A percentile compares a stretch with the other conserved stretches of the same genome.
phyloP scores from a whole-genome alignment of 371 early-diverging fungal species.

The Entomophthora muscae region DNA sequence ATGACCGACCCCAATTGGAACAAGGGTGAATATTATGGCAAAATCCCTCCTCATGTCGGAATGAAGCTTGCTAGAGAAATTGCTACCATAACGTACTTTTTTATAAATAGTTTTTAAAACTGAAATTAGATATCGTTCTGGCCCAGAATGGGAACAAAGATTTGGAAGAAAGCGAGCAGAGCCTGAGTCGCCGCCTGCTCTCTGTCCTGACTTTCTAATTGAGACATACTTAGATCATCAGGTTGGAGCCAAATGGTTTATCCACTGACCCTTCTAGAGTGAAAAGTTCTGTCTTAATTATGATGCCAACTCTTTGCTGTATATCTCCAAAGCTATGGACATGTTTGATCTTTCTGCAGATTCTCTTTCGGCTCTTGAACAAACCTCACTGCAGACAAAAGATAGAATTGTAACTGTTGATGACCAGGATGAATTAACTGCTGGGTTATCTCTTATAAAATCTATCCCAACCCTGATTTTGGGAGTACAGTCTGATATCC shows the following conservation, averaged over 20 bases:
- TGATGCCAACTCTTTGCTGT: constrained; percentile 84
- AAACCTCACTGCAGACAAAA: constrained; percentile 12
- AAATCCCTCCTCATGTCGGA: constrained; percentile 80
- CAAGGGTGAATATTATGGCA: constrained; percentile 78
- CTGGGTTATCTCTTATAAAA: constrained; percentile 32
- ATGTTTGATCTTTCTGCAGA: constrained; percentile 79
- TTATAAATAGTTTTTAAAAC: constrained; percentile 21
- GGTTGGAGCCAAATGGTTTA: constrained; percentile 8
- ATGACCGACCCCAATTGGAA: constrained; percentile 93
- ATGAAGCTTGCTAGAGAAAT: constrained; percentile 90
- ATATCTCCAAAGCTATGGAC: constrained; percentile 94
- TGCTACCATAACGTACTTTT: constrained; percentile 44
- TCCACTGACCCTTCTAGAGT: constrained; percentile 20
- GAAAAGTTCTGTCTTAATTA: constrained; percentile 82
- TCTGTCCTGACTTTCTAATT: constrained; percentile 86
- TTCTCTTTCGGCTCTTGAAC: constrained; percentile 23
- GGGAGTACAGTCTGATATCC: constrained; percentile 85
- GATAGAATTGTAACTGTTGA: not conserved
- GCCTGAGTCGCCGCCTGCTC: constrained; percentile 47
- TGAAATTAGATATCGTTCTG: constrained; percentile 65
- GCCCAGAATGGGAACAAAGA: constrained; percentile 91
- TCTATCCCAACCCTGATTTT: constrained; percentile 65
- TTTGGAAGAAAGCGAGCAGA: constrained; percentile 73
- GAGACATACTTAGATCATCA: constrained; percentile 94
- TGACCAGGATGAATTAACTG: constrained; percentile 25